A percentile compares a stretch with the other conserved stretches of the same genome.
phyloP scores from a whole-genome alignment of 73 alveolate genomes.

The Paramecium tetraurelia region DNA sequence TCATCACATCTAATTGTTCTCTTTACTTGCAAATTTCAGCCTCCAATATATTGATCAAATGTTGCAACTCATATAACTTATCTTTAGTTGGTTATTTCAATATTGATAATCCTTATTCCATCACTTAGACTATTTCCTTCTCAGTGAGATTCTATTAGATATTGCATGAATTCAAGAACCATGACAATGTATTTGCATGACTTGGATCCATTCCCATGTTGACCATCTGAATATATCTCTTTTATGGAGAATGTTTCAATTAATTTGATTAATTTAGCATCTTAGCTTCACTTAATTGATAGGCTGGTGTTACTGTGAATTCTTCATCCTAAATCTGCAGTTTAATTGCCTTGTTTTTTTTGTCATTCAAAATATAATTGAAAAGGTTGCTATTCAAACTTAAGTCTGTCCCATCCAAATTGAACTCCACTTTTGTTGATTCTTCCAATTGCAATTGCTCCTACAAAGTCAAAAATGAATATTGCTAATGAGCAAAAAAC shows the following conservation, averaged over 20 bases:
- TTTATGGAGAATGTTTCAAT: background rate
- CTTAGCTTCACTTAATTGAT: background rate
- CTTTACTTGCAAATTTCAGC: background rate
- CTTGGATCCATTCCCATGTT: conserved; percentile 20
- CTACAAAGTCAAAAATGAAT: background rate
- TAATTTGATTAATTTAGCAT: background rate
- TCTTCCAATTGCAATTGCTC: background rate
- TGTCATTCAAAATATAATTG: conserved; percentile 22
- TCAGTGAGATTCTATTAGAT: background rate
- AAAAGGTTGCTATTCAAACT: background rate
- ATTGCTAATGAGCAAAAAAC: conserved; percentile 4
- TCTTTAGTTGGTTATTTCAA: conserved; percentile 11
- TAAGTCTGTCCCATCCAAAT: conserved; percentile 9
- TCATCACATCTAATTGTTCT: background rate
- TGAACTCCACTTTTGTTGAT: background rate
- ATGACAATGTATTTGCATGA: conserved; percentile 29
- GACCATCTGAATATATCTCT: background rate
- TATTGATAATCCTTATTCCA: background rate
- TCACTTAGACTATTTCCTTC: background rate
- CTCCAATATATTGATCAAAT: background rate
- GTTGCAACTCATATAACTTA: background rate
- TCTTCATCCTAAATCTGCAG: background rate
- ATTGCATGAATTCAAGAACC: conserved; percentile 14
- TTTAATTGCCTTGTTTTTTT: background rate
- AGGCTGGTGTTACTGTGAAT: conserved; percentile 4